Base-by-base conservation (phyloP, 371 early-diverging fungal species). In the Cokeromyces recurvatus region DNA sequence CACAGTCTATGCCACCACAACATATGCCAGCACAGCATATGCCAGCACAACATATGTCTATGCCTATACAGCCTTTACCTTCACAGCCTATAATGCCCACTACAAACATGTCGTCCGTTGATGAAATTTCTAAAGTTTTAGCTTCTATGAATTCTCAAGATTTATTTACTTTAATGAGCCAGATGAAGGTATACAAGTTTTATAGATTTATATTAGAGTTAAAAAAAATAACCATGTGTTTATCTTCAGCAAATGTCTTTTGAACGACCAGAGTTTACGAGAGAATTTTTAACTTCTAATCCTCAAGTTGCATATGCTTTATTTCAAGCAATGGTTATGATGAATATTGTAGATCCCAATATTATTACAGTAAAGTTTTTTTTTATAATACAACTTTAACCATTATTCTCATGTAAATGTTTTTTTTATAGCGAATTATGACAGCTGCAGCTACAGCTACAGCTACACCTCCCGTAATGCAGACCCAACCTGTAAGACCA, bases 251-350 rank as follows among this genome's bases (percentile, higher is more conserved):
- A 72, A 66, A 64, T 74, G 59, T 67, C 74, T 58, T 38, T 78
- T 71, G 56, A 88, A 43, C 38, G 77, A 77, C 57, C 88, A 73
- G 85, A 86, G 7, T 79, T 85, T 36, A 85, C 87, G 5, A 77
- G 79, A 31, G 67, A 80, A 1, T 69, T 94, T 27, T 60, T 95
- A 27, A 59, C 66, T 12, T 55, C 77, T 19, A 90, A 93, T 53
- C 95, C 94, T 27, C 91, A 89, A 50, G 74, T 93, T 2, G 77
- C 90, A 14, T 92, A 91, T 67, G 91, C 91, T 3, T 63, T 94
- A 21, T 90, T 93, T 59, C 92, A 93, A 56, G 83, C 87, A 8
- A 76, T 94, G 72, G 50, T 90, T 7, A 81, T 85, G 62, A 82
- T 89, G 84, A 86, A 89, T 44, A 67, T 92, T 25, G 85, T 94